phyloP scores from a whole-genome alignment of 2,329 filamentous ascomycete species.

The Cryphonectria japonica region DNA sequence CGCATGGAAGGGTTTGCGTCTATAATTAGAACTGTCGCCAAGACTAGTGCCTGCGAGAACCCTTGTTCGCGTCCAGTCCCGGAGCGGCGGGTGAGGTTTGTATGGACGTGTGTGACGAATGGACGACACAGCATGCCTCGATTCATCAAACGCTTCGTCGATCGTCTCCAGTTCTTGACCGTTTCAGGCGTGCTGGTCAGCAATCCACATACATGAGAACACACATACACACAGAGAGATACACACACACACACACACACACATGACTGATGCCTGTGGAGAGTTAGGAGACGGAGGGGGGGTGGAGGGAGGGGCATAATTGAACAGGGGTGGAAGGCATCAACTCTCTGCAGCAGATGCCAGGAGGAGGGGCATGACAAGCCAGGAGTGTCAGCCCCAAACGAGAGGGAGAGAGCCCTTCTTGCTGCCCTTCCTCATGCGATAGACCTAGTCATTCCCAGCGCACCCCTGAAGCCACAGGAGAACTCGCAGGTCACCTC shows the following conservation, averaged over 20 bases:
- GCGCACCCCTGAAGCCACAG: neutral
- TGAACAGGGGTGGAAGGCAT: constrained; percentile 14
- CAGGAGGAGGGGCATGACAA: constrained; percentile 15
- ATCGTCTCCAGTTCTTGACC: neutral
- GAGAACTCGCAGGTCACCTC: neutral
- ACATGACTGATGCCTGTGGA: constrained; percentile 12
- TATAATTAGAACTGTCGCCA: constrained; percentile 15
- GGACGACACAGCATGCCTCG: constrained; percentile 17
- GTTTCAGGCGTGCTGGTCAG: constrained; percentile 5
- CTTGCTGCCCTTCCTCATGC: constrained; percentile 5
- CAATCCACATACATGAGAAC: neutral
- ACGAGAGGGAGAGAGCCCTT: neutral
- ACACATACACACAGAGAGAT: neutral
- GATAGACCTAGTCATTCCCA: constrained; percentile 4
- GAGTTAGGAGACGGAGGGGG: neutral
- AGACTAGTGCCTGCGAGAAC: constrained; percentile 9
- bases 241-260: neutral
- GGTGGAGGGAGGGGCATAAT: neutral
- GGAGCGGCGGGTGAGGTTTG: constrained; percentile 19
- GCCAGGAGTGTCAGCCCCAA: constrained; percentile 9
- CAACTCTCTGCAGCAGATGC: constrained; percentile 11
- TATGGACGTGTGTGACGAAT: constrained; percentile 2
- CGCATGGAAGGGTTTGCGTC: neutral
- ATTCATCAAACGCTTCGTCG: constrained; percentile 9
- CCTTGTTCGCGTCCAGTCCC: constrained; percentile 21